Percentiles rank a stretch among this genome's conserved stretches.
Evolutionary conservation across 225 moss, liverwort and hornwort species (phyloP).

Genomic region (Sphagnum contortum): DNA sequence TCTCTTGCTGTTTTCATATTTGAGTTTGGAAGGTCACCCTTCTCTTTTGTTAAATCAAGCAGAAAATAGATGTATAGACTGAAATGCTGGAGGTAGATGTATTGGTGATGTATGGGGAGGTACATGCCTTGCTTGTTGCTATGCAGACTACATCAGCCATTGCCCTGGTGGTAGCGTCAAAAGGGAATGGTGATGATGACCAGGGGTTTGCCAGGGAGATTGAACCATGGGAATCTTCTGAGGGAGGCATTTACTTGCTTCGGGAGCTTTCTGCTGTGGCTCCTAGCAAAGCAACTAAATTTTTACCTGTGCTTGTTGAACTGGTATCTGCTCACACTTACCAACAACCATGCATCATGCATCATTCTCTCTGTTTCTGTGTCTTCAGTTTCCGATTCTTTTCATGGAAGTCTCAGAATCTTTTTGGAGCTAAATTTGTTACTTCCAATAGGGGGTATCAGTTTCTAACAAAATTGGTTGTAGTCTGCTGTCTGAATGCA

Average conservation of each 20-base stretch:
- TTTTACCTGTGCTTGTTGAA: constrained; percentile 50
- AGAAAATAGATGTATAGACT: too few relatives aligned
- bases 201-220: constrained; percentile 32
- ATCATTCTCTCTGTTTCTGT: too few relatives aligned
- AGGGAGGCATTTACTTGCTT: constrained; percentile 68
- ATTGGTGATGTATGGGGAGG: not conserved
- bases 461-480: too few relatives aligned
- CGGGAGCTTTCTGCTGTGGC: constrained; percentile 68
- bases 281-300: constrained; percentile 53
- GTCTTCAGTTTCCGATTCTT: too few relatives aligned
- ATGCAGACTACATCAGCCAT: constrained; percentile 21
- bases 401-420: too few relatives aligned
- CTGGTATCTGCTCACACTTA: constrained; percentile 26
- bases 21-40: too few relatives aligned
- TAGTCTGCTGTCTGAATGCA: too few relatives aligned
- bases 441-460: too few relatives aligned
- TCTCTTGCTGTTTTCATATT: too few relatives aligned
- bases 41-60: too few relatives aligned
- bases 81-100: too few relatives aligned
- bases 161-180: constrained; percentile 14
- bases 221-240: constrained; percentile 61
- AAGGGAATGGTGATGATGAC: constrained; percentile 28
- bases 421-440: too few relatives aligned
- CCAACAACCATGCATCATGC: not conserved
- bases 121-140: not conserved